These are phyloP conservation scores for Tricholoma sp. DNA, from an alignment of 768 basidiomycete genomes.

Conservation along the genomic window DNA sequence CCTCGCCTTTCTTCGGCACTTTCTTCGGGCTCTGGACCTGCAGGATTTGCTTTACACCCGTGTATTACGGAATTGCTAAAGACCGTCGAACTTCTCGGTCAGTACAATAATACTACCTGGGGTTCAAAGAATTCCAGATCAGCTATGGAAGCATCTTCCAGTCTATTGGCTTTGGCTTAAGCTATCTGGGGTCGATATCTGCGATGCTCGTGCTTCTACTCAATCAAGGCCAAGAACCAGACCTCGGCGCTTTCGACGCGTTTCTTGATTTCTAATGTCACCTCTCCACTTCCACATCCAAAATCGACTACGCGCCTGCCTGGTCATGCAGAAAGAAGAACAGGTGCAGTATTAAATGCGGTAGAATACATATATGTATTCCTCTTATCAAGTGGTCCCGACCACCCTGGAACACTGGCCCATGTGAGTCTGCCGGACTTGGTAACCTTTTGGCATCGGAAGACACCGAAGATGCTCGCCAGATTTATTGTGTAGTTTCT, in stretches of 20 bases:
- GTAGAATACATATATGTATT: conserved; percentile 67
- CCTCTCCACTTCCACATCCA: conserved; percentile 81
- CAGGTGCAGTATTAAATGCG: conserved; percentile 40
- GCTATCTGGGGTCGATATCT: conserved; percentile 35
- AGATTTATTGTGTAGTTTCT: background rate
- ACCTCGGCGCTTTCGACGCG: conserved; percentile 43
- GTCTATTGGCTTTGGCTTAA: conserved; percentile 43
- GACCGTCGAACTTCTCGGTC: conserved; percentile 56
- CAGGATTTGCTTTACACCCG: conserved; percentile 79
- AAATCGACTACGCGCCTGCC: conserved; percentile 74
- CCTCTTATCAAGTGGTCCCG: conserved; percentile 55
- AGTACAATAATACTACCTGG: conserved; percentile 25
- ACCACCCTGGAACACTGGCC: conserved; percentile 42
- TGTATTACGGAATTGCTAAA: conserved; percentile 82
- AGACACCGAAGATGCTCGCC: background rate
- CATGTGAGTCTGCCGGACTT: conserved; percentile 5
- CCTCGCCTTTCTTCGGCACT: conserved; percentile 64
- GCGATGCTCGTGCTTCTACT: conserved; percentile 58
- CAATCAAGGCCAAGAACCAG: conserved; percentile 64
- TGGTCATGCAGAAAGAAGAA: conserved; percentile 56
- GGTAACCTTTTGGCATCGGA: background rate
- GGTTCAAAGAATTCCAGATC: conserved; percentile 49
- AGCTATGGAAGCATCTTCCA: conserved; percentile 41
- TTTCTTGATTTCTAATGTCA: conserved; percentile 54
- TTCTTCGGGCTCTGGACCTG: conserved; percentile 46